These are phyloP conservation scores for Artemisia princeps DNA, from an alignment of 140 eudicot species.

Conservation along the genomic window DNA sequence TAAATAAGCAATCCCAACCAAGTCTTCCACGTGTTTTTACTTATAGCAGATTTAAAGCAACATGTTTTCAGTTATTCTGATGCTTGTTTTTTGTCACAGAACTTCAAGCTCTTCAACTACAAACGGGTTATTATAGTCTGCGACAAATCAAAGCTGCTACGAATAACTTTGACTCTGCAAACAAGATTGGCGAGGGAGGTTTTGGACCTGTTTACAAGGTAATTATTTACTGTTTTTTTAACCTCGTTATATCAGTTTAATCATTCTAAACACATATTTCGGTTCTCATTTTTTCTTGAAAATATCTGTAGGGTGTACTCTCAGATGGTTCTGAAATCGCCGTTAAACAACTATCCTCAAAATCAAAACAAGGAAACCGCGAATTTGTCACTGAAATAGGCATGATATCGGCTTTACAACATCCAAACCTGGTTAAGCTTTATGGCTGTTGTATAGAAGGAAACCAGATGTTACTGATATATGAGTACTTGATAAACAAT, in stretches of 20 bases:
- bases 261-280: not conserved
- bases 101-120: slow-evolving; percentile 63
- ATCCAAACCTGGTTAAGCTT: slow-evolving; percentile 47
- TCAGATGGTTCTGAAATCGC: slow-evolving; percentile 43
- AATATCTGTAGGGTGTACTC: slow-evolving; percentile 34
- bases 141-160: slow-evolving; percentile 81
- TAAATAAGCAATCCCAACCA: no score
- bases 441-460: slow-evolving; percentile 55
- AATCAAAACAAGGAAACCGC: slow-evolving; percentile 53
- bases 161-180: slow-evolving; percentile 55
- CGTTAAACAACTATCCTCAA: slow-evolving; percentile 50
- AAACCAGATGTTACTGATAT: slow-evolving; percentile 40
- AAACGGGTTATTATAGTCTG: slow-evolving; percentile 58
- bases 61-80: slow-evolving; percentile 4
- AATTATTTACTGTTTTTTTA: not conserved
- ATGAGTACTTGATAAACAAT: slow-evolving; percentile 47
- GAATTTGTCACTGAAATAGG: slow-evolving; percentile 52
- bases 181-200: slow-evolving; percentile 94
- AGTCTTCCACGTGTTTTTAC: slow-evolving; percentile 1
- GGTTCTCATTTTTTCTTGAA: not conserved
- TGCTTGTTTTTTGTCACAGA: slow-evolving; percentile 32
- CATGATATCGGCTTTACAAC: slow-evolving; percentile 52
- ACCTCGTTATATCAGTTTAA: slow-evolving; percentile 9
- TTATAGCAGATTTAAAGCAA: no score
- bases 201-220: slow-evolving; percentile 95